A percentile compares a stretch with the other conserved stretches of the same genome.
phyloP scores from a whole-genome alignment of 1,284 basidiomycete genomes.

The Apiotrichum porosum region DNA sequence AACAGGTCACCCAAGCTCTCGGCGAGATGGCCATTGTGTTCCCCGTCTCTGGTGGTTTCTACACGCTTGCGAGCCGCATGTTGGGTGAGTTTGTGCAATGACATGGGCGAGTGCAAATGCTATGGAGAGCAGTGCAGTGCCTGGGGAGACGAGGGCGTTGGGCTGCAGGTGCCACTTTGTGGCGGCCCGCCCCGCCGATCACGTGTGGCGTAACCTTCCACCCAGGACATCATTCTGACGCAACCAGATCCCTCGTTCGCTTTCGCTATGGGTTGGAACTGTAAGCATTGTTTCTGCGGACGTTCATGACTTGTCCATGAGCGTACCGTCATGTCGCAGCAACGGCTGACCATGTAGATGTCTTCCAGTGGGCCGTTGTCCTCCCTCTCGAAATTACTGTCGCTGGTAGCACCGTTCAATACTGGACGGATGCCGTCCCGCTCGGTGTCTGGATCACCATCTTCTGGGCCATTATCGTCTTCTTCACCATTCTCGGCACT shows the following conservation, averaged over 20 bases:
- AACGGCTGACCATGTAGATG: constrained; percentile 12
- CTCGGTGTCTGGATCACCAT: constrained; percentile 48
- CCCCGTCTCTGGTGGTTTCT: constrained; percentile 52
- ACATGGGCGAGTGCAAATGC: too few species aligned
- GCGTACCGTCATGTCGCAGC: neutral
- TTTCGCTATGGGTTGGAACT: constrained; percentile 49
- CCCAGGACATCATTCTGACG: too few species aligned
- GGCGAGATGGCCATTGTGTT: constrained; percentile 51
- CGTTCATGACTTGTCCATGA: constrained; percentile 14
- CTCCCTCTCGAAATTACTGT: constrained; percentile 50
- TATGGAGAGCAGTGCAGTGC: too few species aligned
- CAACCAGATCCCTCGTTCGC: constrained; percentile 39
- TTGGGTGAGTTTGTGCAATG: constrained; percentile 31
- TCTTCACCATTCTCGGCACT: constrained; percentile 30
- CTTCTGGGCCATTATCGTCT: constrained; percentile 36
- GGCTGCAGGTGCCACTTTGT: too few species aligned
- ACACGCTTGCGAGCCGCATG: constrained; percentile 45
- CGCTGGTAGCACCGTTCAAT: constrained; percentile 40
- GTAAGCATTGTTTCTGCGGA: constrained; percentile 4
- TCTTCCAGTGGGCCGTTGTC: constrained; percentile 47
- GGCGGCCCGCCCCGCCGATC: too few species aligned
- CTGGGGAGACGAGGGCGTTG: too few species aligned
- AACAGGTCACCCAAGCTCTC: constrained; percentile 46
- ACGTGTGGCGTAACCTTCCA: too few species aligned
- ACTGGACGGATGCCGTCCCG: constrained; percentile 39